These are phyloP conservation scores for Xylaria telfairii DNA, from an alignment of 495 filamentous ascomycete species.

Conservation along the genomic window DNA sequence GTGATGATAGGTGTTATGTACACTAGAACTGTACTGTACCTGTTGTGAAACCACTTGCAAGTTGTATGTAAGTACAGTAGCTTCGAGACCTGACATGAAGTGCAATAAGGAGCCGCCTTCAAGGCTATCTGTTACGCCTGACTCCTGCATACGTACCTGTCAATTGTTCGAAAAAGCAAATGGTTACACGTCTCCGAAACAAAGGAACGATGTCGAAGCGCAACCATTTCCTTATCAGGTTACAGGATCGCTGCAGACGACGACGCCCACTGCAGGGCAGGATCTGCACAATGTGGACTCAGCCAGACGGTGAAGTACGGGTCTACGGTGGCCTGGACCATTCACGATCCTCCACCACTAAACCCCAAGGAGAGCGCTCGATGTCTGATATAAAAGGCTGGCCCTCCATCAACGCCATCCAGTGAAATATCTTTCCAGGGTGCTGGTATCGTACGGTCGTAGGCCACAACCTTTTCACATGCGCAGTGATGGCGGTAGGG, in stretches of 20 bases:
- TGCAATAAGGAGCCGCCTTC: background rate
- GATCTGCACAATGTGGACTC: constrained; percentile 6
- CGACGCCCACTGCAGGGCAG: background rate
- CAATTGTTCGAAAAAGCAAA: background rate
- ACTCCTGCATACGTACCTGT: background rate
- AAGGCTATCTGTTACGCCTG: background rate
- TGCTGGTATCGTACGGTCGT: constrained; percentile 16
- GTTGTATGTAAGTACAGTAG: background rate
- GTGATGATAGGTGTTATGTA: background rate
- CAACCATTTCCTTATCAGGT: constrained; percentile 3
- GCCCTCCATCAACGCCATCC: constrained; percentile 21
- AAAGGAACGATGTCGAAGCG: background rate
- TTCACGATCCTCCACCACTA: constrained; percentile 16
- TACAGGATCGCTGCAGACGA: background rate
- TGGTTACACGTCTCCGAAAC: background rate
- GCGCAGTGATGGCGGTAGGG: background rate
- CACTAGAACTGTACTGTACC: too few relatives aligned
- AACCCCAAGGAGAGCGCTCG: constrained; percentile 5
- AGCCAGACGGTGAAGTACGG: background rate
- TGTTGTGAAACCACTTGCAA: background rate
- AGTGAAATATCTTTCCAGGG: background rate
- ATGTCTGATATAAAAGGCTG: constrained; percentile 22
- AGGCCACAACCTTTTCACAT: background rate
- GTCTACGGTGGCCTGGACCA: constrained; percentile 19
- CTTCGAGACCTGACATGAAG: background rate